These are phyloP conservation scores for Aspergillus coremiiformis DNA, from an alignment of 495 filamentous ascomycete genomes.

Conservation along the genomic window DNA sequence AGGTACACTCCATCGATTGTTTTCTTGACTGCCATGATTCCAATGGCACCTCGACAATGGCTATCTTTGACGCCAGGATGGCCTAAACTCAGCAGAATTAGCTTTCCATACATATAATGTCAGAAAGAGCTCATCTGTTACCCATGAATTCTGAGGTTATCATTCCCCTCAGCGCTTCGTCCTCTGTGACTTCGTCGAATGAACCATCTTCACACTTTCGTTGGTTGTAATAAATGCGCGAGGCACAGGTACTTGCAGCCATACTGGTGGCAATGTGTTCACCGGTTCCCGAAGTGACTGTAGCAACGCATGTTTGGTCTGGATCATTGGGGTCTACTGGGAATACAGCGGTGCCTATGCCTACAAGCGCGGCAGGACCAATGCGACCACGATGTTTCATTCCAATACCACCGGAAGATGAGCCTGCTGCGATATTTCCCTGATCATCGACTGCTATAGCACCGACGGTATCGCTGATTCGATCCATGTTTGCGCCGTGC, in stretches of 20 bases:
- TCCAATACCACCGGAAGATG: constrained; percentile 96
- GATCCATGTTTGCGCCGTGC: constrained; percentile 25
- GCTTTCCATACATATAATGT: background rate
- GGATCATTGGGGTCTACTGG: constrained; percentile 57
- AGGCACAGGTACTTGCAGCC: constrained; percentile 71
- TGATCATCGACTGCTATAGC: constrained; percentile 82
- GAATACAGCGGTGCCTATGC: constrained; percentile 82
- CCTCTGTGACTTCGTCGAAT: constrained; percentile 60
- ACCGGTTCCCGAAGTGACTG: constrained; percentile 85
- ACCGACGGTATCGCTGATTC: constrained; percentile 86
- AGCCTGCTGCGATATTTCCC: constrained; percentile 90
- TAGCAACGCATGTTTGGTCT: constrained; percentile 57
- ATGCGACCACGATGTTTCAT: constrained; percentile 92
- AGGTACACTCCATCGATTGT: constrained; percentile 60
- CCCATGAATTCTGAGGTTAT: constrained; percentile 74
- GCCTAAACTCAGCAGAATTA: constrained; percentile 20
- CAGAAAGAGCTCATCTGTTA: constrained; percentile 13
- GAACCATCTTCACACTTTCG: constrained; percentile 50
- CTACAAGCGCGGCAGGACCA: constrained; percentile 87
- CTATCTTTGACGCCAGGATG: constrained; percentile 71
- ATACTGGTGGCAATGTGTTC: constrained; percentile 94
- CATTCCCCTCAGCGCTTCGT: constrained; percentile 61
- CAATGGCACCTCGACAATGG: constrained; percentile 67
- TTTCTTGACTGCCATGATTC: constrained; percentile 78
- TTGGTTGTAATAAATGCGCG: constrained; percentile 61